Evolutionary conservation across 495 filamentous ascomycete genomes (phyloP), one percentile per base, ranked within the genome.

Genomic region (Apodospora peruviana): DNA sequence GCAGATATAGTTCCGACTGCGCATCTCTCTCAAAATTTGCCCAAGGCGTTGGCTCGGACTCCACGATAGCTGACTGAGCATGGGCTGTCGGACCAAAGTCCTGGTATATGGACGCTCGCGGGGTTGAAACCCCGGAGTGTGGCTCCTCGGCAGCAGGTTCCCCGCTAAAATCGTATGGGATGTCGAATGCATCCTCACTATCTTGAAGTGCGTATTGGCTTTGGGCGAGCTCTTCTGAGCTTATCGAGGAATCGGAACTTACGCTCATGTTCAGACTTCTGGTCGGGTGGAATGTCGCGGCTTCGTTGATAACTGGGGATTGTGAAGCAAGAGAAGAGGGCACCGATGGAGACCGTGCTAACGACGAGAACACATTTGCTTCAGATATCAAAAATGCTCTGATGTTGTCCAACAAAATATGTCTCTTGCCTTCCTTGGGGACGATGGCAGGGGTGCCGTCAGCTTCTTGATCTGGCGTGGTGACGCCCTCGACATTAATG

Each of bases 341-440:
- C 57, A 82, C 76, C 2, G 77, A 78, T 2, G 80, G 74, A 16
- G 83, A 83, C 16, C 74, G 75, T 16, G 77, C 69, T 48, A 87
- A 71, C 5, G 77, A 79, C 8, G 85, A 82, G 52, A 91, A 91
- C 0, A 90, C 72, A 36, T 80, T 75, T 14, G 86, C 78, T 45
- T 90, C 85, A 14, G 87, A 86, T 32, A 88, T 80, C 32, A 93
- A 68, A 38, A 77, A 76, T 5, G 80, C 74, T 27, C 80, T 75
- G 47, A 90, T 81, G 45, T 79, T 79, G 25, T 70, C 71, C 19
- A 91, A 62, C 14, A 72, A 76, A 21, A 93, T 68, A 25, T 79
- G 75, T 40, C 87, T 75, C 60, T 84, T 89, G 32, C 85, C 83
- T 40, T 79, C 73, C 58, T 75, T 81, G 42, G 61, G 67, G 0